Conservation (phyloP, 106 monocot species). For the Cymbidium sinense region DNA sequence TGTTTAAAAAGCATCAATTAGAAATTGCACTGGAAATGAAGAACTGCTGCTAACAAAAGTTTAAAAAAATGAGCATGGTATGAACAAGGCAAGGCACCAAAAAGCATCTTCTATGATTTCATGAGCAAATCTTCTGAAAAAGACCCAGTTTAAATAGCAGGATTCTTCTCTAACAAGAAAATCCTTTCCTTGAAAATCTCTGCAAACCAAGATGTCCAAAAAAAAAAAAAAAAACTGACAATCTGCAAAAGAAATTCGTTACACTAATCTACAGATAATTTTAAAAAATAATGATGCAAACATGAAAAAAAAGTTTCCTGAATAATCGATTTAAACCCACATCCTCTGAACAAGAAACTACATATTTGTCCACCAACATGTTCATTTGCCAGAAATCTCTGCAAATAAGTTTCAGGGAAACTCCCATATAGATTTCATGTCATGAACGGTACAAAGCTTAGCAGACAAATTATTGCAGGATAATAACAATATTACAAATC, state of each 20-base stretch:
- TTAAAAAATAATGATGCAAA: neutral
- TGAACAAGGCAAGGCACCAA: neutral
- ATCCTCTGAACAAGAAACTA: constrained; percentile 1
- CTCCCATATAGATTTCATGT: neutral
- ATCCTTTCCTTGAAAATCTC: neutral
- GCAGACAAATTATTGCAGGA: neutral
- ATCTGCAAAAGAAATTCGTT: neutral
- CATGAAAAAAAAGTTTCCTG: neutral
- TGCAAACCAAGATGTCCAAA: neutral
- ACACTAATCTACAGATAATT: neutral
- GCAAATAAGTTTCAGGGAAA: neutral
- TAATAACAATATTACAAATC: neutral
- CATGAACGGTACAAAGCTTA: neutral
- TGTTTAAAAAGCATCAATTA: neutral
- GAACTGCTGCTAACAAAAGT: neutral
- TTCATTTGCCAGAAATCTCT: neutral
- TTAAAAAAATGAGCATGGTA: neutral
- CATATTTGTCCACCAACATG: neutral
- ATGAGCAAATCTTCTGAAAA: neutral
- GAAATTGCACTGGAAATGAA: neutral
- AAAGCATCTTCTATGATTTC: neutral
- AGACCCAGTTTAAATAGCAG: neutral
- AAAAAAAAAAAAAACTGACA: neutral
- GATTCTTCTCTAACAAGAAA: neutral
- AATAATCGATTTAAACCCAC: neutral